These are phyloP conservation scores for Globisporangium paroecandrum DNA, from an alignment of 352 stramenopile species.

Conservation along the genomic window DNA sequence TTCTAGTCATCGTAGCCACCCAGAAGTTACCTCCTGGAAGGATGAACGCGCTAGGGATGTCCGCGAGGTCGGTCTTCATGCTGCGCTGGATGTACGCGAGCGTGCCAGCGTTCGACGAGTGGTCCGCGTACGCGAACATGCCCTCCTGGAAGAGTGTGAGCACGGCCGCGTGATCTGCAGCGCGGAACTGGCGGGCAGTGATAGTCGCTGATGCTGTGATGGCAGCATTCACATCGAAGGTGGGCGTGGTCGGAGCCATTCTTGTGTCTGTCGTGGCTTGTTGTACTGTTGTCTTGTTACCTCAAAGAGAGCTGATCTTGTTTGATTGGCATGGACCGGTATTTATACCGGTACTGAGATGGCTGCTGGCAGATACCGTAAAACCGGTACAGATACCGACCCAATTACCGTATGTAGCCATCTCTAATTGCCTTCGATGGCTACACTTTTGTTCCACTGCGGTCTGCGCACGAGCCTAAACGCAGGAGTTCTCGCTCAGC, in stretches of 20 bases:
- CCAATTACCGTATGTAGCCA: neutral
- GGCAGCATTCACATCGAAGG: neutral
- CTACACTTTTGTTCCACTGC: neutral
- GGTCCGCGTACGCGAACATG: slow-evolving; percentile 34
- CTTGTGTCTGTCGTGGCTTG: neutral
- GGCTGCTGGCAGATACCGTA: neutral
- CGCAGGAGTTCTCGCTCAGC: neutral
- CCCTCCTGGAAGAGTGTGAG: slow-evolving; percentile 34
- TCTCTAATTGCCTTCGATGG: neutral
- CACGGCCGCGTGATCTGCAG: slow-evolving; percentile 28
- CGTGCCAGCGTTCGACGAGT: slow-evolving; percentile 21
- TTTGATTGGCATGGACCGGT: neutral
- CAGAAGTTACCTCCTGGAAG: slow-evolving; percentile 40
- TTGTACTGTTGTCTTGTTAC: neutral
- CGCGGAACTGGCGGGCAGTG: slow-evolving; percentile 31
- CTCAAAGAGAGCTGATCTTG: neutral
- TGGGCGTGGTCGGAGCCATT: neutral
- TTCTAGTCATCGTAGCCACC: slow-evolving; percentile 16
- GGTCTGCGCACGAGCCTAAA: neutral
- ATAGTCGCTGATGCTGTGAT: neutral
- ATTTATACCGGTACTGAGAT: neutral
- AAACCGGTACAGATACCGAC: too few species aligned
- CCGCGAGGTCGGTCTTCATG: slow-evolving; percentile 31
- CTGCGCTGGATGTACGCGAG: slow-evolving; percentile 29
- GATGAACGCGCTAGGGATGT: slow-evolving; percentile 36